These are phyloP conservation scores for Coleophoma cylindrospora DNA, from an alignment of 2,329 filamentous ascomycete genomes.

Conservation along the genomic window DNA sequence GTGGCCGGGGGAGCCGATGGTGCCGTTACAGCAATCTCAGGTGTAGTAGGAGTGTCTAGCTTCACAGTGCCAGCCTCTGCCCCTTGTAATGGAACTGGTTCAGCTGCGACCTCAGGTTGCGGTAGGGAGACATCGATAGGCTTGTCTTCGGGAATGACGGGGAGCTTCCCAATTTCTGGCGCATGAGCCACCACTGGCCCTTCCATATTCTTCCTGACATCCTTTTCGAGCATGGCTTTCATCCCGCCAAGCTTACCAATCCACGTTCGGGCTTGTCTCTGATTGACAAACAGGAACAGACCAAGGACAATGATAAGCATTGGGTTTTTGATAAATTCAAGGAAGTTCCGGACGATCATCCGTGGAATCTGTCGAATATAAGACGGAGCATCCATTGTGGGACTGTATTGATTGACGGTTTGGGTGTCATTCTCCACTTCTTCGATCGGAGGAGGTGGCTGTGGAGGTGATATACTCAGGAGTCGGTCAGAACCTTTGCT, in stretches of 20 bases:
- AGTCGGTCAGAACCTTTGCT: constrained; percentile 40
- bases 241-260: constrained; percentile 21
- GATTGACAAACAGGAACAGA: constrained; percentile 15
- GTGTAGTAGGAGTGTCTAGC: not conserved
- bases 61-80: not conserved
- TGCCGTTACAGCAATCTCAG: not conserved
- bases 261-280: constrained; percentile 21
- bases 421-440: not conserved
- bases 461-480: constrained; percentile 6
- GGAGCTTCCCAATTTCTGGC: not conserved
- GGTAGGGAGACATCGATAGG: constrained; percentile 6
- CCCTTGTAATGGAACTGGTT: not conserved
- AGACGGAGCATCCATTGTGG: constrained; percentile 28
- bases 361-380: constrained; percentile 45
- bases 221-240: constrained; percentile 14
- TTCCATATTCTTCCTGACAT: constrained; percentile 11
- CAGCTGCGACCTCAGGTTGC: constrained; percentile 6
- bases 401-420: constrained; percentile 8
- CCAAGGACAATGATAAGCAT: constrained; percentile 28
- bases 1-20: not conserved
- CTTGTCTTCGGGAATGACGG: constrained; percentile 7
- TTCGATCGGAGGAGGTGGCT: not conserved
- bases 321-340: constrained; percentile 53
- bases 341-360: constrained; percentile 41
- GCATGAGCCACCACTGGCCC: not conserved